Evolutionary conservation across 2,329 filamentous ascomycete genomes (phyloP).

Genomic region (Microsporum ferrugineum): DNA sequence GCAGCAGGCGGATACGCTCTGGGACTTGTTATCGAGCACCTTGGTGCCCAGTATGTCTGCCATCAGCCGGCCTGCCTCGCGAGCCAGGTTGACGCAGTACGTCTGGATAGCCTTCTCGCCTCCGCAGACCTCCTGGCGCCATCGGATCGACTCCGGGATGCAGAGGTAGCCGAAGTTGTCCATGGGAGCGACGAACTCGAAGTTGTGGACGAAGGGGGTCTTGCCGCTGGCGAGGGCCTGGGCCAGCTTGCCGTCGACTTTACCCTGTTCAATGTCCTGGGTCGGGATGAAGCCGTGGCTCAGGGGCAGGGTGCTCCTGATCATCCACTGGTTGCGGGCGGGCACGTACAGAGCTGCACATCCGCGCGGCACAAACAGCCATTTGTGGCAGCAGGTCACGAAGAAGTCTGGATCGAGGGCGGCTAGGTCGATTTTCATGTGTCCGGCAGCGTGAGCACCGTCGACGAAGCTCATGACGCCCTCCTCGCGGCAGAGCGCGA

Average conservation of each 20-base stretch:
- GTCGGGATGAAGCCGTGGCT: conserved; percentile 61
- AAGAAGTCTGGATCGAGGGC: conserved; percentile 72
- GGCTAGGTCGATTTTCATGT: conserved; percentile 58
- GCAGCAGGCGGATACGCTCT: conserved; percentile 38
- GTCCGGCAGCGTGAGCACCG: conserved; percentile 73
- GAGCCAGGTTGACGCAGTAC: conserved; percentile 54
- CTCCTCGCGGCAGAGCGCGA: conserved; percentile 51
- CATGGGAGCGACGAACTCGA: conserved; percentile 65
- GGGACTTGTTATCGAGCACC: conserved; percentile 42
- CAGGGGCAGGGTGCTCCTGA: conserved; percentile 65
- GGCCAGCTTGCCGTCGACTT: conserved; percentile 4
- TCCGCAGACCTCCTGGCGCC: conserved; percentile 56
- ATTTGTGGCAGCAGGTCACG: conserved; percentile 80
- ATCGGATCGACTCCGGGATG: conserved; percentile 60
- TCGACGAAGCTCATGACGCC: conserved; percentile 66
- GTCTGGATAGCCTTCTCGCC: conserved; percentile 58
- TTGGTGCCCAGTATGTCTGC: conserved; percentile 57
- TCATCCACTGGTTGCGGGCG: conserved; percentile 58
- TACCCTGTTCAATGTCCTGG: conserved; percentile 11
- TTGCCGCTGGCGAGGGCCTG: neutral
- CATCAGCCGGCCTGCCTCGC: conserved; percentile 48
- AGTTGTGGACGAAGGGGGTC: conserved; percentile 43
- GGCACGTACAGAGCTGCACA: conserved; percentile 76
- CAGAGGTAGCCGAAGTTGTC: conserved; percentile 63
- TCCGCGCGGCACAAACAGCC: conserved; percentile 69